phyloP scores from a whole-genome alignment of 1,284 basidiomycete genomes.

The Mycena sp. region DNA sequence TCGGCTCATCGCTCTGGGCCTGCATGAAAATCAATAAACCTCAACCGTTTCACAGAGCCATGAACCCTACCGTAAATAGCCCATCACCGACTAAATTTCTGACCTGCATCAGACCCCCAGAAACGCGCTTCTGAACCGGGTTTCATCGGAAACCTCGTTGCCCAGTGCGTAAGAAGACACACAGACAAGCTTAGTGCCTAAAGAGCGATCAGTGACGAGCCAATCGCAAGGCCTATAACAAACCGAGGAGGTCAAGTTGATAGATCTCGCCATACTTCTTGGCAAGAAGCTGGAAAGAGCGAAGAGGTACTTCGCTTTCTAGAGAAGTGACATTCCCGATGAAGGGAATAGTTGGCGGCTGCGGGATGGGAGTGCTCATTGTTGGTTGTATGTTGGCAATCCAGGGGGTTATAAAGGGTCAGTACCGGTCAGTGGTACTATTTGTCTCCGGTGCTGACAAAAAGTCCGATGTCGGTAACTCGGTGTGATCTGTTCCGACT shows the following conservation, averaged over 20 bases:
- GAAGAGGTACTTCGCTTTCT: constrained; percentile 51
- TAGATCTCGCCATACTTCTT: constrained; percentile 59
- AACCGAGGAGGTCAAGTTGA: constrained; percentile 51
- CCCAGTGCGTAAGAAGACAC: constrained; percentile 50
- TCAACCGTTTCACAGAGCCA: too few species aligned
- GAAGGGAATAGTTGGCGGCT: constrained; percentile 54
- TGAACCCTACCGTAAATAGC: constrained; percentile 53
- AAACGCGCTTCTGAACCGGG: constrained; percentile 53
- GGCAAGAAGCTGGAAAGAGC: constrained; percentile 50
- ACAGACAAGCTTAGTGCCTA: constrained; percentile 43
- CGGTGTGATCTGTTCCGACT: too few species aligned
- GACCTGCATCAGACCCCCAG: constrained; percentile 47
- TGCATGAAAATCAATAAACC: too few species aligned
- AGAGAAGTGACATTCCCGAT: constrained; percentile 53
- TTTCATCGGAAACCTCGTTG: constrained; percentile 58
- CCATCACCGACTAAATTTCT: constrained; percentile 56
- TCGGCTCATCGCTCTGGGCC: constrained; percentile 53
- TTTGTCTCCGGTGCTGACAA: too few species aligned
- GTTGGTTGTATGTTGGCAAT: too few species aligned
- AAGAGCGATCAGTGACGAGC: not conserved
- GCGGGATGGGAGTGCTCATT: constrained; percentile 40
- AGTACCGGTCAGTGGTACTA: too few species aligned
- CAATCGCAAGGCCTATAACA: not conserved
- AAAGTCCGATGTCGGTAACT: too few species aligned
- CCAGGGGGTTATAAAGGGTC: too few species aligned